Conservation (phyloP, 75 land plant genomes). For the Cunninghamia lanceolata region DNA sequence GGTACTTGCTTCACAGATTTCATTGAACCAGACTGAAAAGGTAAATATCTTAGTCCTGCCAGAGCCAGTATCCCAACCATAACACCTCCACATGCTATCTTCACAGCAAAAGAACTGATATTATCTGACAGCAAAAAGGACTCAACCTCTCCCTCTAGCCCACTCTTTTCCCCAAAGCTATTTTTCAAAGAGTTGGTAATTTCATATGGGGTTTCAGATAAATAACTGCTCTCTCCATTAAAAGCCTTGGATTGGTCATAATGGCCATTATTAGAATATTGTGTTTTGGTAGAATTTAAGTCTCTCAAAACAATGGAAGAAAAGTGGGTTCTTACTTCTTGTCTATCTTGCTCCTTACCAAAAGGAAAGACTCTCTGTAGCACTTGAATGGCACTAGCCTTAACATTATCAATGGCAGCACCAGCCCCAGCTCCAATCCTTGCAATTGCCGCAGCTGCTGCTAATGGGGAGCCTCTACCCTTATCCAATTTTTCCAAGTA, state of each 20-base stretch:
- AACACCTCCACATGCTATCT: conserved; percentile 9
- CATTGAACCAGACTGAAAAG: not conserved
- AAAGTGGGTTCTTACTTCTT: not conserved
- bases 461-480: conserved; percentile 65
- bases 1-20: not conserved
- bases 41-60: conserved; percentile 9
- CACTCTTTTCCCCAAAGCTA: not conserved
- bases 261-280: not conserved
- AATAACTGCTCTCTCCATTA: not conserved
- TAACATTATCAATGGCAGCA: conserved; percentile 75
- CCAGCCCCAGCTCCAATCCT: conserved; percentile 82
- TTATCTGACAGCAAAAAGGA: not conserved
- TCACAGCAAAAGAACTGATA: conserved; percentile 4
- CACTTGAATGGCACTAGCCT: conserved; percentile 63
- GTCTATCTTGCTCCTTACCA: conserved; percentile 7
- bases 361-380: conserved; percentile 81
- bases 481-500: conserved; percentile 79
- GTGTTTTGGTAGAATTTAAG: not conserved
- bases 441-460: conserved; percentile 89
- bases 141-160: not conserved
- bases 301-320: not conserved
- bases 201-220: not conserved
- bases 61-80: conserved; percentile 8
- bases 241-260: not conserved
- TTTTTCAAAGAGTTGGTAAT: not conserved